Evolutionary conservation across 306 rosid species (phyloP), one percentile per base, ranked within the genome.

Genomic region (Hylodesmum podocarpum): DNA sequence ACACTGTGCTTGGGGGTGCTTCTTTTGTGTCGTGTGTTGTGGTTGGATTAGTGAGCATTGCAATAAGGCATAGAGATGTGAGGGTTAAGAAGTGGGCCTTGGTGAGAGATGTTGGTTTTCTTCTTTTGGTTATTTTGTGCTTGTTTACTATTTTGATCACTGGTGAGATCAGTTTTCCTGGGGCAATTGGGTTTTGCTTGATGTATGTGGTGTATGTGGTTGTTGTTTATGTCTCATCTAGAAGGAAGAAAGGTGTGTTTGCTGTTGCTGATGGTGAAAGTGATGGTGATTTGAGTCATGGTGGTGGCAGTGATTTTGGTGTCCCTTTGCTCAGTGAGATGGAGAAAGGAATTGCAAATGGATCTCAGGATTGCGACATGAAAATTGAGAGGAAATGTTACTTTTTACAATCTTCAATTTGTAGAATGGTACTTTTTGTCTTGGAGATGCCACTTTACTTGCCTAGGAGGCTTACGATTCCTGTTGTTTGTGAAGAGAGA

Each of bases 1-100:
- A 87, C 69, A 73, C 88, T 25, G 83, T 82, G 5, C 77, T 87
- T 27, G 90, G 90, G 6, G 87, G 88, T 79, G 83, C 82, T 76
- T 87, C 90, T 14, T 87, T 84, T 79, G 76, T 87, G 49, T 84
- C 87, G 13, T 87, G 90, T 57, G 88, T 82, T 44, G 90, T 87
- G 62, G 85, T 79, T 4, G 90, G 90, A 57, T 43, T 84, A 13
- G 73, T 84, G 4, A 84, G 90, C 68, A 87, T 84, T 16, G 68
- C 85, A 6, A 22, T 58, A 2, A 67, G 87, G 33, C 73, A 25
- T 5, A 72, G 74, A 36, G 64, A 59, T 15, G 41, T 76, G 40
- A 62, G 11, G 46, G 80, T 87, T 33, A 73, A 68, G 15, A 87
- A 84, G 66, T 73, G 80, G 51, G 90, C 81, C 5, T 76, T 87